Evolutionary conservation across 805 yeast genomes (phyloP), one percentile per base, ranked within the genome.

Genomic region (Dipodascus geniculatus): DNA sequence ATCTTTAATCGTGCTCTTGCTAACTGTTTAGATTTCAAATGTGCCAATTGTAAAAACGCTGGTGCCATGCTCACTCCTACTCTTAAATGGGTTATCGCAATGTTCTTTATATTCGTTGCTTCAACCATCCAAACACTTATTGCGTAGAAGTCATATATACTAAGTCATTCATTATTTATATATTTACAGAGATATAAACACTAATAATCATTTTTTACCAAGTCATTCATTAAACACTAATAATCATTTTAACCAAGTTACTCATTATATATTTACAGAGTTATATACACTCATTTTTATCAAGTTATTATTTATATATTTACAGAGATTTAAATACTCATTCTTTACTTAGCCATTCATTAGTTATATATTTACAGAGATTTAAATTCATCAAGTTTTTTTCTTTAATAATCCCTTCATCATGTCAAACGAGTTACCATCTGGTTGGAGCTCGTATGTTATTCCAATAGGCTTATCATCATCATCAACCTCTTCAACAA

Each of bases 401-500:
- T 73, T 81, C 19, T 82, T 85, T 17, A 91, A 85, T 58, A 93
- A 73, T 0, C 98, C 98, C 60, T 78, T 84, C 71, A 93, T 85
- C 76, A 93, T 90, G 66, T 93, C 98, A 63, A 93, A 93, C 2
- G 97, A 87, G 65, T 93, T 93, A 0, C 99, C 99, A 68, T 93
- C 99, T 0, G 99, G 98, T 66, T 90, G 97, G 49, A 93, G 70
- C 60, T 87, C 84, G 58, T 76, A 82, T 2, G 63, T 71, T 47
- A 71, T 74, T 0, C 87, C 86, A 1, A 83, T 79, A 16, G 71
- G 71, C 11, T 60, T 63, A 22, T 75, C 76, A 14, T 68, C 62
- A 3, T 68, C 59, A 51, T 77, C 77, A 4, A 82, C 66, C 58
- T 86, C 96, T 56, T 80, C 82, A 1, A 87, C 99, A 14, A 82